A percentile compares a stretch with the other conserved stretches of the same genome.
These are phyloP conservation scores for Dunaliella primolecta DNA, from an alignment of 139 green algal species.

Conservation along the genomic window DNA sequence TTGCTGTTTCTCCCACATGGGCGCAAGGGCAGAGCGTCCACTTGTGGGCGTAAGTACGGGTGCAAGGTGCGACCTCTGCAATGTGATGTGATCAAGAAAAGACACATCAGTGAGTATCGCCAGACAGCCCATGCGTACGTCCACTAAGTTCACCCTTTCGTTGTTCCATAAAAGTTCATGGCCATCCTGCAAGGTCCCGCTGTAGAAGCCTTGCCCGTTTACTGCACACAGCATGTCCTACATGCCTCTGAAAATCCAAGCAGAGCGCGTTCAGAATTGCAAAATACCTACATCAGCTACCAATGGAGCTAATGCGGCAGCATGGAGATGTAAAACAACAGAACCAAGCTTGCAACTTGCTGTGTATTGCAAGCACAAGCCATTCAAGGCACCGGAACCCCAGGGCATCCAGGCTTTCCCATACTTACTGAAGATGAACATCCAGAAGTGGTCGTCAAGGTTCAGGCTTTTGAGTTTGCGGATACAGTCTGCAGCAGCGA, in stretches of 20 bases:
- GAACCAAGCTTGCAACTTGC: no score
- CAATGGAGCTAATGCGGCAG: no score
- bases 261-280: no score
- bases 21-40: constrained; percentile 48
- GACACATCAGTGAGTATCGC: no score
- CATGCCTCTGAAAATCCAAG: not conserved
- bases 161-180: not conserved
- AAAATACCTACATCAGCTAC: no score
- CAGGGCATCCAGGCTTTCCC: not conserved
- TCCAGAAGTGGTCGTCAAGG: constrained; percentile 18
- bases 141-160: no score
- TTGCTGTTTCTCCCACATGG: constrained; percentile 38
- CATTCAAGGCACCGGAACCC: no score
- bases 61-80: constrained; percentile 35
- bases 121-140: no score
- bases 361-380: no score
- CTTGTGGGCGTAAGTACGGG: constrained; percentile 39
- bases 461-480: not conserved
- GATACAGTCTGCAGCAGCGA: constrained; percentile 12
- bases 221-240: not conserved
- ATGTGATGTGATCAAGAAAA: not conserved
- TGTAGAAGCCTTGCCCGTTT: not conserved
- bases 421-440: constrained; percentile 13
- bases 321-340: no score
- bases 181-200: not conserved